Evolutionary conservation across 352 stramenopile species (phyloP), one percentile per base, ranked within the genome.

Genomic region (Thalassiosira livingstoniorum): DNA sequence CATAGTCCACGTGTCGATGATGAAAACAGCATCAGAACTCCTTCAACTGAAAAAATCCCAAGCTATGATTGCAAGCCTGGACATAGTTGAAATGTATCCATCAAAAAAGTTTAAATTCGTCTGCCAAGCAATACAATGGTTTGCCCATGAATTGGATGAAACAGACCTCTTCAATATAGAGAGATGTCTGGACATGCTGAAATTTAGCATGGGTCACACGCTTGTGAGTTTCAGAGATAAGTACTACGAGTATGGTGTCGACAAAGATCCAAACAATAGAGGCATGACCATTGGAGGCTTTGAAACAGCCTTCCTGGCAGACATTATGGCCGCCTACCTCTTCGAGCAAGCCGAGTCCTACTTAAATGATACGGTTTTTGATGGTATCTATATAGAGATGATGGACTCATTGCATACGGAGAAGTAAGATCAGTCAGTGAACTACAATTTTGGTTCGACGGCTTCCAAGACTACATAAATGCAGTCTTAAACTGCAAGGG

Each of bases 121-220:
- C 39, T 18, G 15, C 7, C 39, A 47, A 47, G 39, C 39, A 15
- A 47, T 47, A 7, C 7, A 47, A 15, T 47, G 7, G 39, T 47
- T 18, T 47, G 39, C 7, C 7, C 7, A 15, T 18, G 15, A 72
- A 32, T 21, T 66, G 25, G 57, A 39, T 4, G 58, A 66, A n/a
- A 45, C 42, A 15, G 42, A 81, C 10, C 37, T 39, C 21, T 23
- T 58, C 18, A 45, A 35, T 4, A 39, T 66, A 2, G 34, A 66
- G 39, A 25, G 47, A 21, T 18, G 23, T 29, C 63, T 81, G 2
- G 62, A 81, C 18, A 75, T 81, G 73, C 39, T 61, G 29, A 34
- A 68, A 65, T 76, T 81, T 39, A 54, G 61, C 15, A 82, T 82
- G 63, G 37, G 25, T 32, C 66, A 82, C 51, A 75, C 74, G 7